Evolutionary conservation across 2,329 filamentous ascomycete species (phyloP), one percentile per base, ranked within the genome.

Genomic region (Teratosphaeria nubilosa): DNA sequence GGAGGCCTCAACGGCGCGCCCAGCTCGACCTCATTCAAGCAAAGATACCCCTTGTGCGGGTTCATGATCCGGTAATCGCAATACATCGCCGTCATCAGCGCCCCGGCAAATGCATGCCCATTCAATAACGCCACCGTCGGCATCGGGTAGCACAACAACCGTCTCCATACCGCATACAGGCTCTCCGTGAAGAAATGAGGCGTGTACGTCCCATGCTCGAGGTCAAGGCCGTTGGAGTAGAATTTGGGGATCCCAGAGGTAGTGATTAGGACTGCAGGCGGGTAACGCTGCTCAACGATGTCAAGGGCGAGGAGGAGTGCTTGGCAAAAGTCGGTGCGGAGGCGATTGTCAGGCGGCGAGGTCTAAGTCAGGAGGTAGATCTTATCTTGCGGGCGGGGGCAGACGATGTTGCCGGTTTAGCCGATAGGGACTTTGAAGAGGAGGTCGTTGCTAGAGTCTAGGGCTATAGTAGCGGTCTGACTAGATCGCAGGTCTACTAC

Each of bases 11-110:
- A 80, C n/a, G 86, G 82, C 1, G 86, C 86, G 55, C 89, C 88
- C 61, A 94, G 87, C 64, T 91, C 85, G 14, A 94, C 78, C 75
- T 94, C 89, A 72, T 92, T 92, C 64, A 94, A 76, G 73, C 89
- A 92, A 45, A 88, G 72, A 73, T 84, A 91, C n/a, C 89, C 90
- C 22, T 81, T 78, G 1, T 78, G 68, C 0, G 86, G 81, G 68
- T 87, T 87, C 76, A 89, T 87, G 64, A 94, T 79, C 30, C 90
- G 83, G 76, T 94, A 94, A 75, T 66, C 64, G 73, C 91, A 88
- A 74, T 87, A 84, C 82, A 90, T 88, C 59, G 87, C 83, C 10
- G 87, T 77, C 85, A 94, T 91, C 60, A 91, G 77, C n/a, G 87
- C 89, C 52, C 83, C 89, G 5, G 89, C 90, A 71, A 91, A 94